A percentile compares a stretch with the other conserved stretches of the same genome.
phyloP scores from a whole-genome alignment of 148 eudicot species.

The Camellia japonica region DNA sequence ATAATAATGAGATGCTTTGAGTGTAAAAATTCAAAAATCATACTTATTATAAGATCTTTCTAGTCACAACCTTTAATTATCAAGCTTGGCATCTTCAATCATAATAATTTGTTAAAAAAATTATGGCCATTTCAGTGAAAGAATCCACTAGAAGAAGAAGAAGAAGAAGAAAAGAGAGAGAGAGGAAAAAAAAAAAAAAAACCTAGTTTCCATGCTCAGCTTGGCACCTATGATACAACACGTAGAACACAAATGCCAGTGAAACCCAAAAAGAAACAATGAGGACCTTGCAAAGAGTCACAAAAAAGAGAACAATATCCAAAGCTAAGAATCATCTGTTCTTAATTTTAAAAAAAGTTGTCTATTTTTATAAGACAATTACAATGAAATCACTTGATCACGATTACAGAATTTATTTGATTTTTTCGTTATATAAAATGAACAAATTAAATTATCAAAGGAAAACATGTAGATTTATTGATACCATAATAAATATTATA shows the following conservation, averaged over 20 bases:
- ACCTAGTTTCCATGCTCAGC: conserved; percentile 7
- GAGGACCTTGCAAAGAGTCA: not conserved
- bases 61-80: not conserved
- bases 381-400: no score
- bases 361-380: no score
- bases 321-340: no score
- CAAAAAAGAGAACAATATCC: not conserved
- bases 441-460: no score
- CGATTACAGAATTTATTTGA: no score
- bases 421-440: no score
- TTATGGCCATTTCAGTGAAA: not conserved
- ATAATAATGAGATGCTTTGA: conserved; percentile 18
- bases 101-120: conserved; percentile 10
- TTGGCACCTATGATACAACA: conserved; percentile 19
- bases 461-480: no score
- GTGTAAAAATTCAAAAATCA: not conserved
- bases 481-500: no score
- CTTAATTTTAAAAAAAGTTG: no score
- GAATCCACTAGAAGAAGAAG: not conserved
- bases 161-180: no score
- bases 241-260: not conserved
- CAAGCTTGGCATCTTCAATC: conserved; percentile 25
- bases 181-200: not conserved
- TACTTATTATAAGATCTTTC: not conserved
- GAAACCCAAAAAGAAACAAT: conserved; percentile 8